A percentile compares a stretch with the other conserved stretches of the same genome.
These are phyloP conservation scores for Lolium multiflorum DNA, from an alignment of 176 grass and related monocot species.

Conservation along the genomic window DNA sequence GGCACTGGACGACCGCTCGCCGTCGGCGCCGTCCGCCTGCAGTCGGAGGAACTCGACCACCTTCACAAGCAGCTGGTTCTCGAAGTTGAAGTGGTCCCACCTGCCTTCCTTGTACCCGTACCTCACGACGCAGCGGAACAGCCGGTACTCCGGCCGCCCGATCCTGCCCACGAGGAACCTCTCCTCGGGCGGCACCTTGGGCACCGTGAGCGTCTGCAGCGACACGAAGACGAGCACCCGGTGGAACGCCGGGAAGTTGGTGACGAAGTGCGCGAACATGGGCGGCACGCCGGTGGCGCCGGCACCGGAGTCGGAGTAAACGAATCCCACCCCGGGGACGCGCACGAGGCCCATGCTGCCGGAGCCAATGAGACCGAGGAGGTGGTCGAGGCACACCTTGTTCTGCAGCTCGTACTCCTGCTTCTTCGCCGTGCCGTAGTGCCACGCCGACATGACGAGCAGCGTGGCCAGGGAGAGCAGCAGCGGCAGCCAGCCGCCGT, in stretches of 20 bases:
- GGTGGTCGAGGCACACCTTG: conserved; percentile 68
- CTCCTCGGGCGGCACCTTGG: conserved; percentile 61
- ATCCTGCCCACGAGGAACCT: conserved; percentile 73
- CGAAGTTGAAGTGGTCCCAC: conserved; percentile 73
- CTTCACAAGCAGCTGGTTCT: conserved; percentile 84
- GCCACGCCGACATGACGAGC: conserved; percentile 75
- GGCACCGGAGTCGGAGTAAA: conserved; percentile 58
- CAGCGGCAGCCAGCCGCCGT: conserved; percentile 85
- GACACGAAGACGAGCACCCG: conserved; percentile 80
- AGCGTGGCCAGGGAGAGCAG: conserved; percentile 63
- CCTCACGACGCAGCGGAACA: conserved; percentile 70
- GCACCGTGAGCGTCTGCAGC: conserved; percentile 77
- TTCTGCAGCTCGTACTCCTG: conserved; percentile 79
- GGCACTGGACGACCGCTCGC: background rate
- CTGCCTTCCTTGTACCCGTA: conserved; percentile 87
- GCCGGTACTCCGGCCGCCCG: conserved; percentile 49
- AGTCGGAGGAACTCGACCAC: conserved; percentile 73
- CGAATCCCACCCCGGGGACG: conserved; percentile 75
- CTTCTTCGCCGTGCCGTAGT: conserved; percentile 88
- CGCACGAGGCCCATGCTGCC: conserved; percentile 70
- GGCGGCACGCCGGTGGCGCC: conserved; percentile 67
- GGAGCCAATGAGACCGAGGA: conserved; percentile 60
- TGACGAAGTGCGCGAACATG: conserved; percentile 95
- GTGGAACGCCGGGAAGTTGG: conserved; percentile 95
- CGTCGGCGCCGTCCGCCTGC: conserved; percentile 10